Evolutionary conservation across 2,329 filamentous ascomycete genomes (phyloP), one percentile per base, ranked within the genome.

Genomic region (Sporothrix pallida): DNA sequence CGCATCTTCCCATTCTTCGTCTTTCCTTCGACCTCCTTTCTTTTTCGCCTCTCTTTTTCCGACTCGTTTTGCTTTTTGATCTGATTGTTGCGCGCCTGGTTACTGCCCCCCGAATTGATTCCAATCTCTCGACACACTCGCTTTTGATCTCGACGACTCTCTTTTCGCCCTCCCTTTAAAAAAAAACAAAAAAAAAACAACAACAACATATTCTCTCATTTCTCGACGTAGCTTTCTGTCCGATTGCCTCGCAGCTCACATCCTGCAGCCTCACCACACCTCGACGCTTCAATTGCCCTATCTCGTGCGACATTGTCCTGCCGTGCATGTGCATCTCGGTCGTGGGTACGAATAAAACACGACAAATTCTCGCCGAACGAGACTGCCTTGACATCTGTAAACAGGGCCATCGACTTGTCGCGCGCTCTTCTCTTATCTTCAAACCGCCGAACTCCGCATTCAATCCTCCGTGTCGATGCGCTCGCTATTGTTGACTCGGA

Each of bases 21-120:
- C 37, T 46, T 42, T n/a, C 44, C 12, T 52, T 67, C 48, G 6
- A 17, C 23, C 17, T 52, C 20, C 6, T 17, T 68, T 52, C 31
- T 23, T 10, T 72, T 63, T 42, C 15, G 69, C n/a, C 31, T 72
- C 44, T 52, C 31, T 5, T 37, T 42, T 56, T 42, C 46, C 60
- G 4, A 15, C 10, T 50, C n/a, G 52, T 50, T 65, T 68, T 68
- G 15, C 60, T 58, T 69, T 74, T 37, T 37, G 31, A 5, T 37
- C 31, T 67, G 62, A 26, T 67, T 68, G 46, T 68, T 44, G 52
- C 70, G 60, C 73, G 70, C 73, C 73, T 73, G 72, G 72, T 73
- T 73, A 65, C 72, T 60, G 65, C 67, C 67, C 20, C 65, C 46
- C 26, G 60, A 63, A 37, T 46, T 12, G 17, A 46, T 44, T 63